Evolutionary conservation across 306 rosid species (phyloP), one percentile per base, ranked within the genome.

Genomic region (Hippophae tibetana): DNA sequence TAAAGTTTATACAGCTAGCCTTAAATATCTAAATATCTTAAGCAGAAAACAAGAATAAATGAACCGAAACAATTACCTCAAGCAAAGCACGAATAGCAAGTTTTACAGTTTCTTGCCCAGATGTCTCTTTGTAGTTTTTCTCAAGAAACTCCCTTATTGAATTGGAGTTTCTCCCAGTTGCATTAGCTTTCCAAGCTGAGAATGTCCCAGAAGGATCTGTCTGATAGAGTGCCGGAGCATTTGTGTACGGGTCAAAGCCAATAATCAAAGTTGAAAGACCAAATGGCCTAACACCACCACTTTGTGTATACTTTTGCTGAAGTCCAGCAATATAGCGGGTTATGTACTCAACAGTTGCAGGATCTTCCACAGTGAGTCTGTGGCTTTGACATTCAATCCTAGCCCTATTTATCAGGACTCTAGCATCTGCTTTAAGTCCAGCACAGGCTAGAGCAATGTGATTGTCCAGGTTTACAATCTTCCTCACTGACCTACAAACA

Each of bases 181-280:
- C 95, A 68, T 87, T 92, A 2, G 98, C 98, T 72, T 92, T 92
- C 96, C 96, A 92, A 40, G 96, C 95, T 6, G 96, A 92, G 62
- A 92, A 92, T 1, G 98, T 92, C 61, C 98, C 98, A 18, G 98
- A 92, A 65, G 96, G 98, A 63, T 92, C 98, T 5, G 98, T 92
- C 72, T 92, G 98, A 73, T 87, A 92, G 7, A 92, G 72, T 23
- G 96, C 66, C 0, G 98, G 98, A 7, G 84, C 9, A 14, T 54
- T 62, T 0, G 89, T 76, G 68, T 92, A 85, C 2, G 98, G 98
- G 70, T 92, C 98, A 66, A 92, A 92, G 11, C 98, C 98, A 38
- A 92, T 82, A 49, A 92, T 92, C 82, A 92, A 74, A 41, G 96
- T 92, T 3, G 98, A 92, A 56, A 87, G 95, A n/a, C 98, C 98